Evolutionary conservation across 2,329 filamentous ascomycete species (phyloP), one percentile per base, ranked within the genome.

Genomic region (Fusarium praegraminearum): DNA sequence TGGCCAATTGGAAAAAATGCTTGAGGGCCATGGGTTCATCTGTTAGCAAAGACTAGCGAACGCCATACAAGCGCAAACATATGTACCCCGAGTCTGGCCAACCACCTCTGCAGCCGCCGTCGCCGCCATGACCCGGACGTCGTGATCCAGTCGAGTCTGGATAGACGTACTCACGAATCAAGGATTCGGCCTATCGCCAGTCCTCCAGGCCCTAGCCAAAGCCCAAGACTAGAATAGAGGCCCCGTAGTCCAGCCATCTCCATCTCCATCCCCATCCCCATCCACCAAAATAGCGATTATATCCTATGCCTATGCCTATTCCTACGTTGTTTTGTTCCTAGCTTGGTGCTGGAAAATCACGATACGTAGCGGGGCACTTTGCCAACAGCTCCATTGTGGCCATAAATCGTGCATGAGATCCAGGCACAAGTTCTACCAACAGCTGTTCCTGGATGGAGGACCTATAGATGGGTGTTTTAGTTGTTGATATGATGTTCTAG

Each of bases 351-450:
- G 52, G 60, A 68, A 67, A 72, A 66, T 72, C 73, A 71, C 64
- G 68, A 74, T 72, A 62, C 58, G 55, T 46, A 67, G 73, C 71
- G 72, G 73, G 73, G 69, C 71, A 62, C 47, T 55, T 54, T 60
- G 64, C 65, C 65, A 75, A 52, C 65, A 73, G 73, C 75, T 75
- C 72, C 70, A 67, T 72, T 62, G 58, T 63, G 65, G 64, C 70
- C 73, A 73, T 65, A 70, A 64, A 63, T 65, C 57, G 62, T 66
- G 65, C 69, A 72, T 60, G 50, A 50, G 63, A 62, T 67, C 57
- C 71, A 71, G 71, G 73, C 70, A 73, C 62, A 38, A 30, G 65
- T 72, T 74, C 65, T 51, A 61, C 62, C 28, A 52, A 52, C 24
- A 52, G n/a, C n/a, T 68, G 61, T 65, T 51, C 60, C 65, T 69